These are phyloP conservation scores for Globisporangium lucens DNA, from an alignment of 352 stramenopile genomes.

Conservation along the genomic window DNA sequence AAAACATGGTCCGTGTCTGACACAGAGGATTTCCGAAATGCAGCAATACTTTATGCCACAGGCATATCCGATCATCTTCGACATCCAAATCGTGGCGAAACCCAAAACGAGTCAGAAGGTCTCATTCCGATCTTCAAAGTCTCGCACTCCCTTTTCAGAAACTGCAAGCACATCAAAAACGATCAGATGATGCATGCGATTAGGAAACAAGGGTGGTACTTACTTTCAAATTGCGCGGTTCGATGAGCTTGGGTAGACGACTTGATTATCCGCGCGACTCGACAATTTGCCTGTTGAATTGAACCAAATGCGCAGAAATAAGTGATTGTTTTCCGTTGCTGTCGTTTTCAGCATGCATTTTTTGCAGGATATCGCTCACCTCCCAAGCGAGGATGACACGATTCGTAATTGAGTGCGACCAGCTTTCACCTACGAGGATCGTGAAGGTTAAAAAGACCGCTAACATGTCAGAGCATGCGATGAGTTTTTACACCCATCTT, in stretches of 20 bases:
- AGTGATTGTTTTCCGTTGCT: not conserved
- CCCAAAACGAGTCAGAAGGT: too few relatives aligned
- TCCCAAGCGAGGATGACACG: slow-evolving; percentile 66
- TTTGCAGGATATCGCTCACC: slow-evolving; percentile 27
- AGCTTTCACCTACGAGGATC: slow-evolving; percentile 52
- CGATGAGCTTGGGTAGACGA: slow-evolving; percentile 42
- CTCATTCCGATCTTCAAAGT: not conserved
- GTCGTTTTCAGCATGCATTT: not conserved
- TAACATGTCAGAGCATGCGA: not conserved
- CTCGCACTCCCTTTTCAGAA: slow-evolving; percentile 14
- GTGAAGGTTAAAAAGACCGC: not conserved
- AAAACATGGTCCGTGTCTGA: too few relatives aligned
- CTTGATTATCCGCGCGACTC: slow-evolving; percentile 46
- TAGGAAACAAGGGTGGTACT: not conserved
- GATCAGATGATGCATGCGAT: not conserved
- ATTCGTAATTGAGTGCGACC: slow-evolving; percentile 63
- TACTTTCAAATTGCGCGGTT: slow-evolving; percentile 41
- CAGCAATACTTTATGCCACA: too few relatives aligned
- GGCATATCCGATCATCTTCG: too few relatives aligned
- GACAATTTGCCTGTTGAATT: slow-evolving; percentile 26
- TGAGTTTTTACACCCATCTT: not conserved
- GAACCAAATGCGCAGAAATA: not conserved
- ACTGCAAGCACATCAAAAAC: slow-evolving; percentile 7
- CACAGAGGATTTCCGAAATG: too few relatives aligned
- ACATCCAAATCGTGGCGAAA: too few relatives aligned